Conservation (phyloP, 1,139 yeast species). For the Sugiyamaella novakii region DNA sequence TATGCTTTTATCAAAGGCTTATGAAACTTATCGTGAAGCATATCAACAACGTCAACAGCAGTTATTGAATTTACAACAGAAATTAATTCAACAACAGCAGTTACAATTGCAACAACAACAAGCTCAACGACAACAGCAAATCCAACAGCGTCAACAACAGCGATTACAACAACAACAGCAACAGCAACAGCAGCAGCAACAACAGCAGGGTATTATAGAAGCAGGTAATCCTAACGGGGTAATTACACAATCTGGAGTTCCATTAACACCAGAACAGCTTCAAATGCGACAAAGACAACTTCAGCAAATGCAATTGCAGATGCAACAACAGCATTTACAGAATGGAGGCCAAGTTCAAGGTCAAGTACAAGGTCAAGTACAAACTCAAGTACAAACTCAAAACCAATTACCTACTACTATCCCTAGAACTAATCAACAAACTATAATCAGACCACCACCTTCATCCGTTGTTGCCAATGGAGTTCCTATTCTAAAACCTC, state of each 20-base stretch:
- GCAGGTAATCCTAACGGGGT: not conserved
- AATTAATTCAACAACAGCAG: constrained; percentile 38
- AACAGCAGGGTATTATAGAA: constrained; percentile 7
- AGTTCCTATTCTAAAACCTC: not conserved
- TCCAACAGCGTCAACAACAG: constrained; percentile 29
- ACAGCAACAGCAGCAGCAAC: constrained; percentile 13
- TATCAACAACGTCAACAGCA: constrained; percentile 50
- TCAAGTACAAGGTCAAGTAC: constrained; percentile 34
- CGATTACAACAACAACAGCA: constrained; percentile 18
- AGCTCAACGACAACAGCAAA: constrained; percentile 31
- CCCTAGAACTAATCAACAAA: constrained; percentile 25
- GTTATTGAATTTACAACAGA: constrained; percentile 43
- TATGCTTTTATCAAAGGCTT: constrained; percentile 84
- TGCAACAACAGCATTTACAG: constrained; percentile 24
- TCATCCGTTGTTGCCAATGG: constrained; percentile 12
- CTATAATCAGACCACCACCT: constrained; percentile 30
- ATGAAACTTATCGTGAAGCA: constrained; percentile 63
- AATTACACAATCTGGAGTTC: constrained; percentile 1
- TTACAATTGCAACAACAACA: constrained; percentile 37
- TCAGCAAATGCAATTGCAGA: constrained; percentile 25
- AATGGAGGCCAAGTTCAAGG: constrained; percentile 31
- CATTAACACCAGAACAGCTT: constrained; percentile 14
- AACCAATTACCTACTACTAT: constrained; percentile 23
- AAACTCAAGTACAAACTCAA: constrained; percentile 27
- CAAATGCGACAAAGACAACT: constrained; percentile 16